Evolutionary conservation across 441 rosid genomes (phyloP).

Genomic region (Erodium trifolium): DNA sequence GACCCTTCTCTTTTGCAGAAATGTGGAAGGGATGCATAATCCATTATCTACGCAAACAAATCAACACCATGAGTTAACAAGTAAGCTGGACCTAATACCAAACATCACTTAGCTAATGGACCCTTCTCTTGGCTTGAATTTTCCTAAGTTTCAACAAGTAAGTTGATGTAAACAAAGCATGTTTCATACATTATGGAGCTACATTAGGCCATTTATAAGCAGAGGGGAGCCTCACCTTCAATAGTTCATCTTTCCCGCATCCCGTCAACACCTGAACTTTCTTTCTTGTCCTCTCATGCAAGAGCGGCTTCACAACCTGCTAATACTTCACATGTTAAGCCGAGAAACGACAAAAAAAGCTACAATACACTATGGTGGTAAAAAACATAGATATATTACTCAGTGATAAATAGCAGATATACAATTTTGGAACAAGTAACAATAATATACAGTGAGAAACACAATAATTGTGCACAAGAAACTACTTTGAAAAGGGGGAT

Average conservation of each 20-base stretch:
- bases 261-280: conserved; percentile 75
- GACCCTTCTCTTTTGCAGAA: conserved; percentile 81
- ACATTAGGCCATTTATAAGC: too few relatives aligned
- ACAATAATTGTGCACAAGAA: neutral
- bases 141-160: too few relatives aligned
- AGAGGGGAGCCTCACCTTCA: conserved; percentile 36
- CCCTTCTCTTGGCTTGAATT: too few relatives aligned
- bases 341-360: neutral
- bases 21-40: conserved; percentile 71
- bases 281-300: conserved; percentile 85
- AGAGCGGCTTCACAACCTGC: conserved; percentile 86
- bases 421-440: too few relatives aligned
- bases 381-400: too few relatives aligned
- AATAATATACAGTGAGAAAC: neutral
- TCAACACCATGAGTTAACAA: neutral
- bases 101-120: too few relatives aligned
- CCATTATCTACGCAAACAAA: conserved; percentile 50
- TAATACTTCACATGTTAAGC: conserved; percentile 10
- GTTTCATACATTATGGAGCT: too few relatives aligned
- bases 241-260: conserved; percentile 62
- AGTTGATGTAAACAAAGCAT: too few relatives aligned
- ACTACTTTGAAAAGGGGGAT: neutral
- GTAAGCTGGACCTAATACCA: too few relatives aligned
- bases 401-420: too few relatives aligned
- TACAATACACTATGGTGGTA: neutral